phyloP scores from a whole-genome alignment of 139 green algal species.

The Coccomyxa sp. region DNA sequence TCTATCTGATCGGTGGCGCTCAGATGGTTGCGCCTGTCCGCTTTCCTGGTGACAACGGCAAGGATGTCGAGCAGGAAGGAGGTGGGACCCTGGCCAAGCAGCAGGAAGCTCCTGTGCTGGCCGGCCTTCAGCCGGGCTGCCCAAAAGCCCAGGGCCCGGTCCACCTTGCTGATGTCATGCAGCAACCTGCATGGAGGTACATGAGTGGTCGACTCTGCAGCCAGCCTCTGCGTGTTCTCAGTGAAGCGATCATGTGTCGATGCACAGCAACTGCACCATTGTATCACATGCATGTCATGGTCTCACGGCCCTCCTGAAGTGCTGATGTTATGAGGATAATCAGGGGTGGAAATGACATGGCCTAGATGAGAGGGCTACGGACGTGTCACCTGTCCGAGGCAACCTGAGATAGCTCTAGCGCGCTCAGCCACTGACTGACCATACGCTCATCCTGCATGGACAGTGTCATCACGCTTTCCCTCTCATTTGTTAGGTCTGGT shows the following conservation, averaged over 20 bases:
- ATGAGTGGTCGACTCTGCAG: neutral
- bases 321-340: no score
- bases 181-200: slow-evolving; percentile 16
- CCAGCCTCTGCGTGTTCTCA: no score
- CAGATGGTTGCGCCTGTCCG: slow-evolving; percentile 28
- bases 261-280: no score
- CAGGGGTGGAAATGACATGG: no score
- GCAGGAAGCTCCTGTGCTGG: slow-evolving; percentile 35
- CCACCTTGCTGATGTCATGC: slow-evolving; percentile 28
- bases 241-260: no score
- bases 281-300: no score
- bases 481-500: no score
- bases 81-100: slow-evolving; percentile 39
- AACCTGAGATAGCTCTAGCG: slow-evolving; percentile 26
- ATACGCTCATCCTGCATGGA: slow-evolving; percentile 18
- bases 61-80: slow-evolving; percentile 41
- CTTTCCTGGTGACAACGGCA: slow-evolving; percentile 30
- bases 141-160: slow-evolving; percentile 43
- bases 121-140: slow-evolving; percentile 18
- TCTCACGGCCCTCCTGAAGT: no score
- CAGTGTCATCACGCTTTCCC: no score
- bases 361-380: no score
- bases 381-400: slow-evolving; percentile 20
- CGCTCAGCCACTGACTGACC: slow-evolving; percentile 17
- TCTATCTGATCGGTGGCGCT: slow-evolving; percentile 26